Evolutionary conservation across 192 early-diverging fungal genomes (phyloP), one percentile per base, ranked within the genome.

Genomic region (Coemansia sp.): DNA sequence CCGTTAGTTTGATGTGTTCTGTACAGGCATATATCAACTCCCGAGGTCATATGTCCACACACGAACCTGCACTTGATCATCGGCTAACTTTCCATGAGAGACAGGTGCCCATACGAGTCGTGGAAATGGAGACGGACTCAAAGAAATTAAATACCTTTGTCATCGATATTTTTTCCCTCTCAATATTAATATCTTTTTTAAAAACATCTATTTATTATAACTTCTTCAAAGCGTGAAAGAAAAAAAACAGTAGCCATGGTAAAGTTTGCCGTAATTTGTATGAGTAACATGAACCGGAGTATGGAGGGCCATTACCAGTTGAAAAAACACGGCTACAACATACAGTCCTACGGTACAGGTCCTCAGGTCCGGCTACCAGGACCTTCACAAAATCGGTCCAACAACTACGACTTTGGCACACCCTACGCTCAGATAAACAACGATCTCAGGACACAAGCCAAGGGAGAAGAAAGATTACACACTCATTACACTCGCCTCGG

Each of bases 261-360:
- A 59, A 86, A 86, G 55, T 94, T 93, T 69, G 96, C 96, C 2
- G 94, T 99, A 4, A 92, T 99, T 40, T 99, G 97, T 68, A 94
- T 95, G 27, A 95, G 93, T 67, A 99, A 99, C 72, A 95, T 95
- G 84, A 99, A 99, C 76, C 86, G 97, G 36, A 93, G 91, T 76
- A 99, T 99, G 97, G 97, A 99, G 69, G 95, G 89, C 0, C 95
- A 97, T 64, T 85, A 89, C 77, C 90, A 92, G 41, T 83, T 96
- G 31, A 86, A 85, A 48, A 69, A 83, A 44, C 74, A 88, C 19
- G 92, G 92, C 2, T 96, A 92, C 75, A 87, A 91, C 66, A 91
- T 97, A 31, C 73, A 83, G 39, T 97, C 95, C 0, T 99, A 86
- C 65, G 97, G 97, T 8, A 99, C 95, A 3, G 97, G 97, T 32